Evolutionary conservation across 805 yeast species (phyloP).

Genomic region (Saccharomycopsis fermentans): DNA sequence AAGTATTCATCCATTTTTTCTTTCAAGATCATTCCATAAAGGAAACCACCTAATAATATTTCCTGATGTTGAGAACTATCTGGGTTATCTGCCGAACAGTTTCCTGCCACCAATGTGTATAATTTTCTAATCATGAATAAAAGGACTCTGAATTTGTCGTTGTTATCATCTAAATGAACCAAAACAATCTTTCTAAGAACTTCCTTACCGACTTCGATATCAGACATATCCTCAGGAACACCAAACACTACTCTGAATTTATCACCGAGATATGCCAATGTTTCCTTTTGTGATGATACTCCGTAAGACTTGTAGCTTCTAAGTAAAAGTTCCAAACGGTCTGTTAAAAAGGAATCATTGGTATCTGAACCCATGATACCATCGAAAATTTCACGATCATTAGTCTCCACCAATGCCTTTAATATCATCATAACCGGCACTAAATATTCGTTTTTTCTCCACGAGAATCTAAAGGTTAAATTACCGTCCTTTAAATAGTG

Average conservation of each 20-base stretch:
- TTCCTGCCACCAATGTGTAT: conserved; percentile 92
- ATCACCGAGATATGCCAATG: conserved; percentile 91
- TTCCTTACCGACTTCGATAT: conserved; percentile 82
- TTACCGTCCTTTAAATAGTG: conserved; percentile 94
- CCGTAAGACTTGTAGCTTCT: conserved; percentile 79
- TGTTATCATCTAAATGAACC: conserved; percentile 68
- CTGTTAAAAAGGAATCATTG: conserved; percentile 86
- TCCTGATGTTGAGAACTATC: conserved; percentile 99
- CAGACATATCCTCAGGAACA: conserved; percentile 80
- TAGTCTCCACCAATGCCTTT: conserved; percentile 83
- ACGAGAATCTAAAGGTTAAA: conserved; percentile 90
- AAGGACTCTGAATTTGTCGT: conserved; percentile 78
- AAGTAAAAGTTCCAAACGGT: conserved; percentile 88
- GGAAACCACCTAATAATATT: conserved; percentile 87
- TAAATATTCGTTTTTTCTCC: conserved; percentile 93
- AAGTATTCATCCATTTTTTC: conserved; percentile 94
- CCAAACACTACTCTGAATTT: conserved; percentile 90
- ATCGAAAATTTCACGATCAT: conserved; percentile 91
- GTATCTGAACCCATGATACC: conserved; percentile 89
- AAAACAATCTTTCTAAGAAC: conserved; percentile 75
- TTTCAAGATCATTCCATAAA: conserved; percentile 92
- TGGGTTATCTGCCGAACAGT: conserved; percentile 94
- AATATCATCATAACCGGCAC: conserved; percentile 89
- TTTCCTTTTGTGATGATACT: conserved; percentile 71
- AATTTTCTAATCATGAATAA: conserved; percentile 93